Evolutionary conservation across 805 yeast genomes (phyloP), one percentile per base, ranked within the genome.

Genomic region (Barnettozyma populi): DNA sequence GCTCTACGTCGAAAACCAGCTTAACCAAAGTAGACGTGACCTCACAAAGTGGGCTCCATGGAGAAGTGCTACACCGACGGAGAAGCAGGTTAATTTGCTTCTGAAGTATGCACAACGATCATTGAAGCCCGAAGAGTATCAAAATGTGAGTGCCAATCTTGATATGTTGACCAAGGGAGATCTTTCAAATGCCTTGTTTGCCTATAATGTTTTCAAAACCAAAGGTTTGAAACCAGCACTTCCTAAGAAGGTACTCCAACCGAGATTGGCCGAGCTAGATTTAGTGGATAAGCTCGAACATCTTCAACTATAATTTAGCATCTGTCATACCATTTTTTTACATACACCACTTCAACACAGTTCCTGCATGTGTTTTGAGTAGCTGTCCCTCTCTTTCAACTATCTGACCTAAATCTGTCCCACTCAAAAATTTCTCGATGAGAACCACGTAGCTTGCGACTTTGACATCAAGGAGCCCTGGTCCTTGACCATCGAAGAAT

Each of bases 381-480:
- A 25, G 2, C 21, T 23, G 32, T 21, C 27, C 25, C 29, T 37
- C 27, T 7, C 14, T 19, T 16, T 39, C 42, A 23, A 39, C n/a
- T 11, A 25, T 10, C 13, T 4, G 20, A 7, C 34, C 37, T 41
- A 36, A 16, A 31, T 21, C 41, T 31, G 18, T 38, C 37, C 3
- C 38, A 24, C 7, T 49, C 43, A 60, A 51, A 31, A 57, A 54
- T 43, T 55, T 55, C 6, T 48, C 37, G 2, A 59, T 54, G 20
- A 68, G 54, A 1, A 59, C 51, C n/a, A 57, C 42, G 45, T 62
- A 68, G 45, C 70, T 64, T 2, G 67, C 62, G 5, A 68, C 45
- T 34, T 66, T 67, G 25, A 66, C 48, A 41, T 66, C 67, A 31
- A 67, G 45, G 20, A 61, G 52, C 1, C 62, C 54, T 5, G 63